phyloP scores from a whole-genome alignment of 2,329 filamentous ascomycete genomes.

The Periconia digitata region DNA sequence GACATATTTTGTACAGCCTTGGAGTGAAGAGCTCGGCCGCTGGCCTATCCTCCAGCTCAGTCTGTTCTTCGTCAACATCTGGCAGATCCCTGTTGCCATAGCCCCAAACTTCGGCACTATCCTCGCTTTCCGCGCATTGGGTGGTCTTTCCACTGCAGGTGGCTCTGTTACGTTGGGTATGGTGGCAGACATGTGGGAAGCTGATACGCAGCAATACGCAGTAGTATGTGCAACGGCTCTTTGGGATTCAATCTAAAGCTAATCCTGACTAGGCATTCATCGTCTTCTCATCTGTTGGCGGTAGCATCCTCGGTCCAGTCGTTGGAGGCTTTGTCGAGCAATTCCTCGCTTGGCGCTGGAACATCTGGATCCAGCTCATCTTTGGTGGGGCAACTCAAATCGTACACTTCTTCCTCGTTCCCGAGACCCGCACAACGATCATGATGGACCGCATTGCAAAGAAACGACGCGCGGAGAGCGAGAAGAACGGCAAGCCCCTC shows the following conservation, averaged over 20 bases:
- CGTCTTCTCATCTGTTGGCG: conserved; percentile 78
- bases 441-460: conserved; percentile 80
- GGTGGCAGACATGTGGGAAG: conserved; percentile 64
- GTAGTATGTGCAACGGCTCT: conserved; percentile 45
- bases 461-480: conserved; percentile 65
- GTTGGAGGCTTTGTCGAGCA: conserved; percentile 75
- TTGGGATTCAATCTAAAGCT: conserved; percentile 26
- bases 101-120: conserved; percentile 73
- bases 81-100: conserved; percentile 65
- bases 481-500: conserved; percentile 58
- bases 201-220: conserved; percentile 67
- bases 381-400: conserved; percentile 72
- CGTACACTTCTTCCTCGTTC: conserved; percentile 69
- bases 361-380: conserved; percentile 84
- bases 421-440: conserved; percentile 75
- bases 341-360: conserved; percentile 73
- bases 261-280: conserved; percentile 44
- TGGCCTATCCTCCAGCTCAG: conserved; percentile 57
- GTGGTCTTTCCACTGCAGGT: conserved; percentile 57
- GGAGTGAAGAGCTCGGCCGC: conserved; percentile 76
- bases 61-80: conserved; percentile 67
- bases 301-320: conserved; percentile 74
- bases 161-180: conserved; percentile 67
- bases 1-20: conserved; percentile 61
- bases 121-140: conserved; percentile 60